A percentile compares a stretch with the other conserved stretches of the same genome.
phyloP scores from a whole-genome alignment of 805 yeast genomes.

The Metschnikowia kunwiensis region DNA sequence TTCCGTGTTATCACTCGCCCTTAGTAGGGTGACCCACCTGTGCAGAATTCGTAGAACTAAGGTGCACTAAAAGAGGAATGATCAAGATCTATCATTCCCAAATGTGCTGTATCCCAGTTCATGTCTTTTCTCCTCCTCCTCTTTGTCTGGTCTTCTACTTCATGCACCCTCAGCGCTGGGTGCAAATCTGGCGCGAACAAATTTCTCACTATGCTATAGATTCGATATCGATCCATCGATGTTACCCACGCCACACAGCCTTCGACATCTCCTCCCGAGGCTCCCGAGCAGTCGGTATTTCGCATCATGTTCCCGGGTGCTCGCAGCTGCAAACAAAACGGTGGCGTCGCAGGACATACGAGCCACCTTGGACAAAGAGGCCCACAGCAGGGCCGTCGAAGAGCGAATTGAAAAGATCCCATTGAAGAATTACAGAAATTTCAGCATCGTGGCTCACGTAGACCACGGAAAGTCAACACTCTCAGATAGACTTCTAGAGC shows the following conservation, averaged over 20 bases:
- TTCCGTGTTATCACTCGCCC: background rate
- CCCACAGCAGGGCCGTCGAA: conserved; percentile 35
- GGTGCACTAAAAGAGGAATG: no score
- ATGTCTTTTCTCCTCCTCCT: no score
- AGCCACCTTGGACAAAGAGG: conserved; percentile 31
- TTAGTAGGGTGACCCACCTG: no score
- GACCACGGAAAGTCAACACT: conserved; percentile 89
- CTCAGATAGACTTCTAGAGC: conserved; percentile 81
- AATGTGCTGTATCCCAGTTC: no score
- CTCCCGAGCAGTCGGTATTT: conserved; percentile 3
- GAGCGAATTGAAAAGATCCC: conserved; percentile 77
- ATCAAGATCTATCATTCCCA: no score
- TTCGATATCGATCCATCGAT: background rate
- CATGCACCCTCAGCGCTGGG: conserved; percentile 7
- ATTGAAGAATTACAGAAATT: conserved; percentile 76
- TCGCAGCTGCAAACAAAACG: conserved; percentile 14
- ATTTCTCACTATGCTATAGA: background rate
- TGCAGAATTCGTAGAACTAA: background rate
- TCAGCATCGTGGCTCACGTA: conserved; percentile 94
- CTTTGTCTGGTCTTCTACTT: no score
- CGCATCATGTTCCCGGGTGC: background rate
- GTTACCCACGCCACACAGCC: background rate
- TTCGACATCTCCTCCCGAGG: background rate
- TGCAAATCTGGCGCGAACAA: conserved; percentile 12
- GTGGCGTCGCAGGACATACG: conserved; percentile 26